Evolutionary conservation across 148 eudicot species (phyloP).

Genomic region (Gaultheria prostrata): DNA sequence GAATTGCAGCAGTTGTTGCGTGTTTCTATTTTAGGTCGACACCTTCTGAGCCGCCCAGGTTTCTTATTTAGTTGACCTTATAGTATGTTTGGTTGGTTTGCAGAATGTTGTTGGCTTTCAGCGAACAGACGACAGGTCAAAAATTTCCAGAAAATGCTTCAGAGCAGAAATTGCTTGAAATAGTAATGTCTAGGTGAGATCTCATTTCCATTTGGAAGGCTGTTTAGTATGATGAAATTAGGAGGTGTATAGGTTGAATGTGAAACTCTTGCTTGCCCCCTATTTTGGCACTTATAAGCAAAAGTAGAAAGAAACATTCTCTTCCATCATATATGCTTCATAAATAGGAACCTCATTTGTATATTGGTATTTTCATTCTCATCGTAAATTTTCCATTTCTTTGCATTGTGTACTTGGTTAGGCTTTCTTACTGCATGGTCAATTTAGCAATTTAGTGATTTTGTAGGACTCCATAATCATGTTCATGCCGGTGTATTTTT

Average conservation of each 20-base stretch:
- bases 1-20: not conserved
- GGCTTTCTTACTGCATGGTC: not conserved
- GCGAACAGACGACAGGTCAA: constrained; percentile 83
- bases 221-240: constrained; percentile 8
- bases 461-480: not conserved
- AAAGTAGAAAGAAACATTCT: not conserved
- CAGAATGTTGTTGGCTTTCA: constrained; percentile 91
- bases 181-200: constrained; percentile 81
- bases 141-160: constrained; percentile 61
- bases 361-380: not conserved
- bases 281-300: not conserved
- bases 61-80: not conserved
- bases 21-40: not conserved
- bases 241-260: not conserved
- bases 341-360: not conserved
- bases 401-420: not conserved
- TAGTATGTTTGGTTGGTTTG: constrained; percentile 25
- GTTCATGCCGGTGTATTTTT: not conserved
- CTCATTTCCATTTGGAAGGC: constrained; percentile 1
- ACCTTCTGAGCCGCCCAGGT: not conserved
- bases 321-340: not conserved
- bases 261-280: not conserved
- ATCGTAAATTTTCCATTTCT: not conserved
- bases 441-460: not conserved
- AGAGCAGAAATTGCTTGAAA: constrained; percentile 90